A percentile compares a stretch with the other conserved stretches of the same genome.
phyloP scores from a whole-genome alignment of 2,329 filamentous ascomycete genomes.

The Beauveria australis region DNA sequence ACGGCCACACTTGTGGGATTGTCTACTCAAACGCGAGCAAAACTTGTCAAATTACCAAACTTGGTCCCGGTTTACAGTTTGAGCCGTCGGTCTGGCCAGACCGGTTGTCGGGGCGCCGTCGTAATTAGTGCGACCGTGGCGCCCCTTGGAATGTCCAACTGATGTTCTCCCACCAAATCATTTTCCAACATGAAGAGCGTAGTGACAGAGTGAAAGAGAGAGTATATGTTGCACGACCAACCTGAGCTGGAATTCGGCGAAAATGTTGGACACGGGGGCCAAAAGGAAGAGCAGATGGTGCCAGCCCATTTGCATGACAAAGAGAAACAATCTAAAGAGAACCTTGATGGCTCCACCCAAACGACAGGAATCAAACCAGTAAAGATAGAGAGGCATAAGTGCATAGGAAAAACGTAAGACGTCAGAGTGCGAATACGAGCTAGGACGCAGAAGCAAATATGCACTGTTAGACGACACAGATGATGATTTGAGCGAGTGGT shows the following conservation, averaged over 20 bases:
- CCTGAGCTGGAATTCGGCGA: not conserved
- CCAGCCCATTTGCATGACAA: constrained; percentile 4
- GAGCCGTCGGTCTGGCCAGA: not conserved
- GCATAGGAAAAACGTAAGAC: not conserved
- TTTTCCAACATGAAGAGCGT: not conserved
- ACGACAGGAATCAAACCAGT: not conserved
- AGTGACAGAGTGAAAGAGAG: not conserved
- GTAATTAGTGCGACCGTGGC: not conserved
- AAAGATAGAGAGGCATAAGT: too few species aligned
- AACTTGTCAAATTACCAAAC: not conserved
- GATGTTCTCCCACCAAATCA: not conserved
- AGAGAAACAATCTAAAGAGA: not conserved
- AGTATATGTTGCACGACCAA: not conserved
- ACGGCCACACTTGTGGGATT: not conserved
- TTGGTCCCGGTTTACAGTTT: not conserved
- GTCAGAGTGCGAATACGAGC: not conserved
- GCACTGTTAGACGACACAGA: not conserved
- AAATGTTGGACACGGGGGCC: not conserved
- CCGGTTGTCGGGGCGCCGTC: not conserved
- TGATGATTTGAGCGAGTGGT: not conserved
- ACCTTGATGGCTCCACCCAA: not conserved
- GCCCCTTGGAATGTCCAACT: constrained; percentile 4
- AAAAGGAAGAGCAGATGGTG: not conserved
- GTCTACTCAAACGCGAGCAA: not conserved
- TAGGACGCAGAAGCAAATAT: not conserved